Evolutionary conservation across 202 grass and related monocot genomes (phyloP).

Genomic region (Eragrostis tef): DNA sequence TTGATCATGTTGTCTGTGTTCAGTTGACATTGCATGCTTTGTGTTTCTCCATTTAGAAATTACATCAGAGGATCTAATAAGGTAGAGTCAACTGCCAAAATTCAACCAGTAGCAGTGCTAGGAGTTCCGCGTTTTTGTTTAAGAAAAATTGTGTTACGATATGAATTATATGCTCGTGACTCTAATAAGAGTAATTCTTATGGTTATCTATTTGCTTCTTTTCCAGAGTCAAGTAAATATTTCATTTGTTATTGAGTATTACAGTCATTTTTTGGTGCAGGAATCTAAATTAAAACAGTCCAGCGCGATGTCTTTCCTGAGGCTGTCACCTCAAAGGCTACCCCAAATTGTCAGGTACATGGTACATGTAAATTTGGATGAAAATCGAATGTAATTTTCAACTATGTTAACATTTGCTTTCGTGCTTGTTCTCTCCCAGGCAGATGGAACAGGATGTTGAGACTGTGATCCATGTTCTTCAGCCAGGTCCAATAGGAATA

Average conservation of each 20-base stretch:
- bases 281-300: background rate
- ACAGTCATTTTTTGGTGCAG: slow-evolving; percentile 1
- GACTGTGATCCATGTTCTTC: slow-evolving; percentile 81
- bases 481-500: slow-evolving; percentile 80
- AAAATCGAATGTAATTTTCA: background rate
- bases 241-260: background rate
- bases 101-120: background rate
- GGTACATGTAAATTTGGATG: background rate
- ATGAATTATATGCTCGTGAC: background rate
- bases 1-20: too few species aligned
- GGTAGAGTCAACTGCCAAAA: background rate
- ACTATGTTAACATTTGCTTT: slow-evolving; percentile 23
- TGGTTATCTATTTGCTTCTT: background rate
- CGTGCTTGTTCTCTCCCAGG: slow-evolving; percentile 49
- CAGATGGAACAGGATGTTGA: slow-evolving; percentile 84
- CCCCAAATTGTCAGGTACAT: slow-evolving; percentile 52
- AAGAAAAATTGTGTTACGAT: background rate
- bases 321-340: slow-evolving; percentile 53
- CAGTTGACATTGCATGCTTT: background rate
- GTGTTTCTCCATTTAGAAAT: background rate
- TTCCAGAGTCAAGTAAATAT: background rate
- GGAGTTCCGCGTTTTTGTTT: background rate
- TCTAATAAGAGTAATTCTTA: background rate
- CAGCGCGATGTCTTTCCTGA: slow-evolving; percentile 52
- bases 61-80: background rate